A percentile compares a stretch with the other conserved stretches of the same genome.
These are phyloP conservation scores for Teratosphaeria pseudoeucalypti DNA, from an alignment of 2,329 filamentous ascomycete genomes.

Conservation along the genomic window DNA sequence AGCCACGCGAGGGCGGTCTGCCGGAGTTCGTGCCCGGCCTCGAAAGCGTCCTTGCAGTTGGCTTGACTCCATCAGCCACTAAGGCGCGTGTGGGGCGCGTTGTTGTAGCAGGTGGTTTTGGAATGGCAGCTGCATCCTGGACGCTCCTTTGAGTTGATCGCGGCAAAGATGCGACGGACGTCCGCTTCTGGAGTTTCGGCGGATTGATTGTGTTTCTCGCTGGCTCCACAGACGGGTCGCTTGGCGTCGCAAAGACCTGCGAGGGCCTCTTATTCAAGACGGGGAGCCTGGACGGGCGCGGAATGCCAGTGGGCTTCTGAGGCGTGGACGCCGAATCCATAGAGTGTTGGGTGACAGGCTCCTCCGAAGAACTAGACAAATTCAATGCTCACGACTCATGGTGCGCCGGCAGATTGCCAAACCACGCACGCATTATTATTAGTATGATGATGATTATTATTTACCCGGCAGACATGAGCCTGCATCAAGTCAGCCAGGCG, in stretches of 20 bases:
- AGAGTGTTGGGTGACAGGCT: slow-evolving; percentile 1
- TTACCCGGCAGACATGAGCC: neutral
- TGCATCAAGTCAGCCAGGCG: neutral
- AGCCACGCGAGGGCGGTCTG: slow-evolving; percentile 7
- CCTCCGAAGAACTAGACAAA: neutral
- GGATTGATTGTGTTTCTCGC: slow-evolving; percentile 3
- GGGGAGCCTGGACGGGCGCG: slow-evolving; percentile 11
- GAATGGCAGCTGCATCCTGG: neutral
- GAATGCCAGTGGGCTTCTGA: slow-evolving; percentile 9
- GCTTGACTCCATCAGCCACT: neutral
- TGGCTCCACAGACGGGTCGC: slow-evolving; percentile 1
- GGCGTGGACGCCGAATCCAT: slow-evolving; percentile 3
- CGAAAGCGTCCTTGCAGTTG: neutral
- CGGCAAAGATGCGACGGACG: slow-evolving; percentile 6
- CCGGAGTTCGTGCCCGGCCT: slow-evolving; percentile 1
- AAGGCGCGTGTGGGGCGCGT: neutral
- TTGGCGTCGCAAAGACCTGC: slow-evolving; percentile 2
- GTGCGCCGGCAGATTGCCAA: neutral
- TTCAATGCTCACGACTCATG: slow-evolving; percentile 1
- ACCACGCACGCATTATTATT: neutral
- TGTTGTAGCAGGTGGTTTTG: neutral
- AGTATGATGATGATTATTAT: no score
- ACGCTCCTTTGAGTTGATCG: slow-evolving; percentile 4
- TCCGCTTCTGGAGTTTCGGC: slow-evolving; percentile 10
- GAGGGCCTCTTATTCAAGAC: slow-evolving; percentile 9